Conservation (phyloP, 495 filamentous ascomycete genomes). For the Neurospora sp. region DNA sequence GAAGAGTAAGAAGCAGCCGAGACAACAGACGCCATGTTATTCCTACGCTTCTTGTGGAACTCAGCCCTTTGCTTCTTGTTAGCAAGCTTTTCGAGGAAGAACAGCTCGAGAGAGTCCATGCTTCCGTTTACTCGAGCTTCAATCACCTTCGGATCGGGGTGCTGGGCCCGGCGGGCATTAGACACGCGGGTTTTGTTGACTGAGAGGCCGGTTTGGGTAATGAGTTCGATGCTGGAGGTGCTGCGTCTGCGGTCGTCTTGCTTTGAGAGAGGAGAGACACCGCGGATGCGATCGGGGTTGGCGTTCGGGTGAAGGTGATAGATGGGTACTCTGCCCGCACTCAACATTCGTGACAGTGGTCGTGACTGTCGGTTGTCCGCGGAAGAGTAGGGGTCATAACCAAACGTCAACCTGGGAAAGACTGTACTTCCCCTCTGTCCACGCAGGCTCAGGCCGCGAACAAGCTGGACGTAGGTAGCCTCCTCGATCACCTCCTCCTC, state of each 20-base stretch:
- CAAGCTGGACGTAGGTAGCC: slow-evolving; percentile 5
- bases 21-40: neutral
- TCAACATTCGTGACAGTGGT: neutral
- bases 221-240: slow-evolving; percentile 6
- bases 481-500: slow-evolving; percentile 4
- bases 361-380: neutral
- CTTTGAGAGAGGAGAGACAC: neutral
- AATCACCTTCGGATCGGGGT: neutral
- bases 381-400: neutral
- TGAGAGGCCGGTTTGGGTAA: slow-evolving; percentile 7
- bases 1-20: neutral
- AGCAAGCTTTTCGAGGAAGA: slow-evolving; percentile 19
- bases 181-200: slow-evolving; percentile 13
- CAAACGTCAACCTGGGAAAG: neutral
- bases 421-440: neutral
- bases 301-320: neutral
- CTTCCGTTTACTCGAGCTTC: neutral
- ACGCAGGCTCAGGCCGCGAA: slow-evolving; percentile 6
- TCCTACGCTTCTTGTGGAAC: neutral
- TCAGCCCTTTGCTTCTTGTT: neutral
- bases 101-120: slow-evolving; percentile 17
- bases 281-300: neutral
- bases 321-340: neutral
- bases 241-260: slow-evolving; percentile 1
- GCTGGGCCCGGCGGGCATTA: neutral